Percentiles rank a stretch among this genome's conserved stretches.
These are phyloP conservation scores for Podospora fimiseda DNA, from an alignment of 495 filamentous ascomycete genomes.

Conservation along the genomic window DNA sequence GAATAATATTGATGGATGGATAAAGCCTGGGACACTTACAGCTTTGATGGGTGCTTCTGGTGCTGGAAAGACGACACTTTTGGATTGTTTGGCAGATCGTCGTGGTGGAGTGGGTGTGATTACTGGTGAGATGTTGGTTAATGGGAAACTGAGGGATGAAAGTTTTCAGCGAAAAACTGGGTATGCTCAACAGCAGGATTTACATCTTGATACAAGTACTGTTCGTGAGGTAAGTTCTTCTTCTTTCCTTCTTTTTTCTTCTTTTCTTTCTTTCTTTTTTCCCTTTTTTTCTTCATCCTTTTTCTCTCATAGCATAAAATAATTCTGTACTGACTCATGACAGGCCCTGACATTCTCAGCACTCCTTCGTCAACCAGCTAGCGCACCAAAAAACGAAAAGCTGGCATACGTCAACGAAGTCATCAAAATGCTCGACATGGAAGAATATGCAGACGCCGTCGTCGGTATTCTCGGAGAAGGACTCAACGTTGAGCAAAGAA, in stretches of 20 bases:
- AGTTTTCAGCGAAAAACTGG: conserved; percentile 77
- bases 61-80: conserved; percentile 64
- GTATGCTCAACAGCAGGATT: conserved; percentile 85
- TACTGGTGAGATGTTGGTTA: conserved; percentile 62
- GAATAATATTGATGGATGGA: conserved; percentile 67
- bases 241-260: no score
- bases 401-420: conserved; percentile 77
- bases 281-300: no score
- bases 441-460: conserved; percentile 71
- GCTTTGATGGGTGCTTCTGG: conserved; percentile 62
- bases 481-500: conserved; percentile 43
- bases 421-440: conserved; percentile 75
- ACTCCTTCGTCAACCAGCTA: conserved; percentile 66
- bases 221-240: conserved; percentile 80
- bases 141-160: conserved; percentile 57
- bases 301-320: no score
- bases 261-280: no score
- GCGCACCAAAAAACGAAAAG: conserved; percentile 59
- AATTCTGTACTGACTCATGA: background rate
- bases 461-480: conserved; percentile 69
- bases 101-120: background rate
- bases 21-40: conserved; percentile 70
- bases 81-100: background rate
- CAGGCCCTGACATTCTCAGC: conserved; percentile 61
- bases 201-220: conserved; percentile 71